Evolutionary conservation across 495 filamentous ascomycete genomes (phyloP).

Genomic region (Talaromyces liani): DNA sequence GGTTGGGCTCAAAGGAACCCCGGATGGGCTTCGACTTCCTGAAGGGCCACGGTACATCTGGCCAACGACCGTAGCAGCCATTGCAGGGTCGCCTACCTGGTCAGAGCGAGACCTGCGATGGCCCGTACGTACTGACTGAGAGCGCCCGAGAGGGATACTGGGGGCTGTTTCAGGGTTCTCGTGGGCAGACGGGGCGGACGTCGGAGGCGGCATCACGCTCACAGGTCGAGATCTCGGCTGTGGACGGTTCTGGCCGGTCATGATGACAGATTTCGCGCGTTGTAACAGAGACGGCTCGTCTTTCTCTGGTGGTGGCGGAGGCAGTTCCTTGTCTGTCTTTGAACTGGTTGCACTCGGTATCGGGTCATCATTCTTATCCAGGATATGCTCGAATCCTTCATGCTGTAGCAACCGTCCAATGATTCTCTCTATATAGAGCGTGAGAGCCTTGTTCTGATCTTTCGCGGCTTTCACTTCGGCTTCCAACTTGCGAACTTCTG

Average conservation of each 20-base stretch:
- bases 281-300: conserved; percentile 56
- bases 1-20: conserved; percentile 46
- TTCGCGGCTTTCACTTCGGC: conserved; percentile 71
- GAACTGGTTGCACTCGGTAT: conserved; percentile 14
- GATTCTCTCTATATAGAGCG: conserved; percentile 96
- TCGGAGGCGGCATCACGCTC: conserved; percentile 49
- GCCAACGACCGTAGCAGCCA: conserved; percentile 63
- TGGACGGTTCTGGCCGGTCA: conserved; percentile 27
- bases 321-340: conserved; percentile 71
- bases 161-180: conserved; percentile 76
- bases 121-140: conserved; percentile 50
- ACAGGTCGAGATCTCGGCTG: conserved; percentile 53
- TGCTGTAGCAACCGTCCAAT: conserved; percentile 90
- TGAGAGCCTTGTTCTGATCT: conserved; percentile 94
- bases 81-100: conserved; percentile 45
- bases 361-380: conserved; percentile 42
- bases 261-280: conserved; percentile 68
- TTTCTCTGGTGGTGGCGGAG: conserved; percentile 64
- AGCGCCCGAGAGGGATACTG: conserved; percentile 67
- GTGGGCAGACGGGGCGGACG: conserved; percentile 40
- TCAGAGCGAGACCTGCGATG: conserved; percentile 65
- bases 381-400: conserved; percentile 87
- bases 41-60: conserved; percentile 70
- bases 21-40: conserved; percentile 47
- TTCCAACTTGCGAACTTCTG: conserved; percentile 59